Base-by-base conservation (phyloP, 2,329 filamentous ascomycete species). In the Alternaria solani region DNA sequence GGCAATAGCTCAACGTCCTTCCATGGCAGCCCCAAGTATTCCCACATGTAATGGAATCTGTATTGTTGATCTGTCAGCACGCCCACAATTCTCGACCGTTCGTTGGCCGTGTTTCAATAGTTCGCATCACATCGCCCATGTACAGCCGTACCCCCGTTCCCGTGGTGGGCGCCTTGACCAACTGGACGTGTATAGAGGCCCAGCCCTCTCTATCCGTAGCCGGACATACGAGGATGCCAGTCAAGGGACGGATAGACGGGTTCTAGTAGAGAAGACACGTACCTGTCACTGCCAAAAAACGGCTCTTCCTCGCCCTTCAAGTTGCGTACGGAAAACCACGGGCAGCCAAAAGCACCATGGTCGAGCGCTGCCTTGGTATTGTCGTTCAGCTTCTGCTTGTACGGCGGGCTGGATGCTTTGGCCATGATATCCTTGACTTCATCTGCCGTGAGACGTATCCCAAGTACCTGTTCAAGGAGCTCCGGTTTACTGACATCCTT, bases 231-330 rank as follows among this genome's bases (percentile, higher is more conserved):
- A 47, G 30, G 12, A 36, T 20, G 26, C 20, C 25, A 25, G 42
- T 42, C 26, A 47, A 59, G 7, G 53, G 32, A 52, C 56, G 26
- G 26, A 25, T 8, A 32, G 8, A 16, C 25, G 23, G n/a, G 14
- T 18, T 20, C 32, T 26, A 32, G 28, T 43, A 26, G 20, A 56
- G 23, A 26, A 25, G 34, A 41, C 51, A 78, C 78, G 61, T 73
- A 84, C 86, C 87, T 81, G 78, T 94, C 91, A 78, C 90, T 93
- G 3, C 91, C 91, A 77, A 94, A 94, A 74, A 93, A 92, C 0
- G 89, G 86, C 79, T 91, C 88, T 49, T 83, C 83, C 57, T 83
- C 76, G 0, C 89, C 89, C 62, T 84, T 75, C 2, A 72, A 75
- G 67, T 90, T 87, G 18, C 81, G 83, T 3, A 88, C 91, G 85